These are phyloP conservation scores for Nemania sp. DNA, from an alignment of 2,329 filamentous ascomycete genomes.

Conservation along the genomic window DNA sequence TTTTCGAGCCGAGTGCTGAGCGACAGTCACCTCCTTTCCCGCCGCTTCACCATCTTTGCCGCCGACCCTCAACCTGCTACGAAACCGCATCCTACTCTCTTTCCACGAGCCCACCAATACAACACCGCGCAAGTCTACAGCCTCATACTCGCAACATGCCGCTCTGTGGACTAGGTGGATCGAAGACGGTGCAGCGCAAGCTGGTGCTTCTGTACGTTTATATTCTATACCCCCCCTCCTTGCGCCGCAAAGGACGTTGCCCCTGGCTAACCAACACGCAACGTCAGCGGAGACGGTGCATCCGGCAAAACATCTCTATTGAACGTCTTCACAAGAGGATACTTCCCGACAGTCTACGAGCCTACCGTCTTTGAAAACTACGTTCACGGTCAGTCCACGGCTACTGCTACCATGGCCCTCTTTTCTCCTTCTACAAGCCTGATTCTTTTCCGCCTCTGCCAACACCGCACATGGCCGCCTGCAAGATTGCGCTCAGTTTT, in stretches of 20 bases:
- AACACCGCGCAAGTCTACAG: neutral
- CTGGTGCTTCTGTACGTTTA: conserved; percentile 82
- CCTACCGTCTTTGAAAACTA: conserved; percentile 99
- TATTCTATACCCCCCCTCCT: conserved; percentile 32
- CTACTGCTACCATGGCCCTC: neutral
- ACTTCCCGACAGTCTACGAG: conserved; percentile 98
- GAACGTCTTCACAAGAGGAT: conserved; percentile 99
- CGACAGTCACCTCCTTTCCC: neutral
- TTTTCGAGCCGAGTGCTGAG: neutral
- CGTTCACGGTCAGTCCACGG: conserved; percentile 75
- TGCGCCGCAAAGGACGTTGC: conserved; percentile 8
- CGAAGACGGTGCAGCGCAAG: conserved; percentile 92
- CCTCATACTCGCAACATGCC: conserved; percentile 32
- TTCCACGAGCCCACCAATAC: neutral
- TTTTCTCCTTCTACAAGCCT: neutral
- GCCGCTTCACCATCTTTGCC: neutral
- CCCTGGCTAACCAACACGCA: conserved; percentile 25
- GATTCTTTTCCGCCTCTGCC: neutral
- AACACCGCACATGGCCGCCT: neutral
- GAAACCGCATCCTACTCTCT: neutral
- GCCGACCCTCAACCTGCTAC: neutral
- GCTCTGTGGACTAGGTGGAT: conserved; percentile 65
- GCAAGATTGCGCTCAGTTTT: neutral
- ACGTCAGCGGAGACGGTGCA: conserved; percentile 83
- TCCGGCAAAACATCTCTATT: conserved; percentile 96